A percentile compares a stretch with the other conserved stretches of the same genome.
Evolutionary conservation across 2,329 filamentous ascomycete species (phyloP).

Genomic region (Trichoderma sp.): DNA sequence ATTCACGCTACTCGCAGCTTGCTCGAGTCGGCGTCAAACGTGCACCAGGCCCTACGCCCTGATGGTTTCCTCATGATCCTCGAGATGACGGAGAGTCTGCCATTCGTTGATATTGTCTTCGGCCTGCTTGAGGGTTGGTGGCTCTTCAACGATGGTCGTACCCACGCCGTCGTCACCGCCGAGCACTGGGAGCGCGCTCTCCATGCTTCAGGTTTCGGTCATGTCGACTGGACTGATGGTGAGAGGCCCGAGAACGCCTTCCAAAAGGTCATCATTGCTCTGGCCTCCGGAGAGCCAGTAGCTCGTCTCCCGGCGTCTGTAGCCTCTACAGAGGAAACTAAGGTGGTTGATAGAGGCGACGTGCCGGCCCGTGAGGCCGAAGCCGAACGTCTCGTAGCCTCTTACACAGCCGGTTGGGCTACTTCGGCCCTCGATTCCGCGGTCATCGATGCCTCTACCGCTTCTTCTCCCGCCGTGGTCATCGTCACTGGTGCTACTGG

Average conservation of each 20-base stretch:
- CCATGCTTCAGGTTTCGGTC: conserved; percentile 20
- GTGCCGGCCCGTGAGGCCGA: background rate
- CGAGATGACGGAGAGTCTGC: conserved; percentile 21
- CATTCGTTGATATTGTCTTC: conserved; percentile 33
- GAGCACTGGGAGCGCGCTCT: conserved; percentile 20
- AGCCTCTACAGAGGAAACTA: background rate
- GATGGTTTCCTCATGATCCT: conserved; percentile 23
- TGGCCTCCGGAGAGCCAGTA: background rate
- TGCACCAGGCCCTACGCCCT: conserved; percentile 18
- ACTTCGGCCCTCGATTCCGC: background rate
- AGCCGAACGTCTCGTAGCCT: background rate
- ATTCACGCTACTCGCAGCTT: conserved; percentile 34
- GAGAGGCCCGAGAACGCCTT: conserved; percentile 5
- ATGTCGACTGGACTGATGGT: conserved; percentile 26
- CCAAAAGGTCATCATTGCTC: background rate
- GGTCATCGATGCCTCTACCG: background rate
- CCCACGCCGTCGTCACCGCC: conserved; percentile 19
- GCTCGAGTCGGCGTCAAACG: conserved; percentile 21
- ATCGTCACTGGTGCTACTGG: background rate
- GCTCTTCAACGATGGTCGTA: conserved; percentile 26
- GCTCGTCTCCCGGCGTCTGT: background rate
- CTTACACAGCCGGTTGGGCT: background rate
- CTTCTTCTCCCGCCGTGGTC: background rate
- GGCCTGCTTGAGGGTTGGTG: conserved; percentile 39
- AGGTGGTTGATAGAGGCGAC: background rate